A percentile compares a stretch with the other conserved stretches of the same genome.
Conservation (phyloP, 768 basidiomycete species). For the Ramaria sp. region DNA sequence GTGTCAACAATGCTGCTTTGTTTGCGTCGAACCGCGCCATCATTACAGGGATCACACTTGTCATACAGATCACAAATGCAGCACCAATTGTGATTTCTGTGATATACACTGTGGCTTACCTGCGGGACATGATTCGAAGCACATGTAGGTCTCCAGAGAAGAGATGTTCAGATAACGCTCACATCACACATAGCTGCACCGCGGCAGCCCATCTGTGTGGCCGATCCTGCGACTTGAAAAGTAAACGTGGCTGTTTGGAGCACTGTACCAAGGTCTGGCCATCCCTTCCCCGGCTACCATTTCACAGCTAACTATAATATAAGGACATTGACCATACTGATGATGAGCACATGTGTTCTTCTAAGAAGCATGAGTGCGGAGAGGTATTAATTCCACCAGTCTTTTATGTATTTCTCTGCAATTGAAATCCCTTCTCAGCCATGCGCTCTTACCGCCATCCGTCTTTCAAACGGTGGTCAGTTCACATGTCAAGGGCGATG, state of each 20-base stretch:
- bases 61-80: conserved; percentile 37
- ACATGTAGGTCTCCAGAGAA: conserved; percentile 34
- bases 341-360: conserved; percentile 43
- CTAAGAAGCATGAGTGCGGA: conserved; percentile 44
- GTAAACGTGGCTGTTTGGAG: conserved; percentile 39
- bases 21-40: conserved; percentile 34
- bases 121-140: conserved; percentile 47
- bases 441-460: background rate
- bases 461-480: background rate
- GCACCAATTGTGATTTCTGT: conserved; percentile 31
- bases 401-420: background rate
- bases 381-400: conserved; percentile 22
- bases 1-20: conserved; percentile 38
- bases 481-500: background rate
- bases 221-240: conserved; percentile 33
- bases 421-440: background rate
- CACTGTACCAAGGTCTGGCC: conserved; percentile 40
- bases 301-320: background rate
- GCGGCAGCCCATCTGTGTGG: conserved; percentile 45
- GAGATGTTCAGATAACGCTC: background rate
- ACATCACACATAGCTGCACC: conserved; percentile 31
- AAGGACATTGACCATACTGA: conserved; percentile 39
- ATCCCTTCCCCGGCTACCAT: too few species aligned
- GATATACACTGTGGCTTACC: conserved; percentile 35
- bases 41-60: conserved; percentile 45